Base-by-base conservation (phyloP, 2,329 filamentous ascomycete genomes). In the Trichophyton mentagrophytes region DNA sequence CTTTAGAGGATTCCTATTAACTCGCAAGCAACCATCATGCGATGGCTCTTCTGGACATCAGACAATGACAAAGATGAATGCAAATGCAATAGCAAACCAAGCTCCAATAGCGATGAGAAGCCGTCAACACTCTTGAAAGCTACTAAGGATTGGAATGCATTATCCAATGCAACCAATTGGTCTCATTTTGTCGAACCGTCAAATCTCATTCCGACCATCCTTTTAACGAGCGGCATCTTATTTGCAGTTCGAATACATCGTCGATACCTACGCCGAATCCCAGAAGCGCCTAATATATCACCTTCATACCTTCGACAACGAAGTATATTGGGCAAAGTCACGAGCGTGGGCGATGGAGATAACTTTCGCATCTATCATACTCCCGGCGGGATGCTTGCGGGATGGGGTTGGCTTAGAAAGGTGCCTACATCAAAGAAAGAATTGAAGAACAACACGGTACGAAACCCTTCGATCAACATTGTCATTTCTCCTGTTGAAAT, bases 321-420 rank as follows among this genome's bases (percentile, higher is more conserved):
- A 67, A 91, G 84, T 66, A 70, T 99, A 47, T 87, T 92, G 67
- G 93, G 93, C 13, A 82, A 82, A 64, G 93, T 97, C 47, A 96
- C 92, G 11, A 90, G 88, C 67, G 93, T 99, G 25, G 93, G 95
- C 47, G 93, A 99, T 79, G 95, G 90, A 3, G 93, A 99, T 74
- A 92, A 92, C 71, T 96, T 99, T 72, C 87, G 93, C 67, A 73
- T 99, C 56, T 99, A 87, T 72, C 93, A 99, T 73, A 97, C 90
- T 0, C 93, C 93, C 0, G 92, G 92, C n/a, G 93, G 93, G 9
- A 81, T 85, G 65, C 73, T 91, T 58, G 81, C 87, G 9, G 93
- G 93, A 59, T 99, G 93, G 93, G 90, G 88, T n/a, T 95, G 89
- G 90, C 69, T 93, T 65, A 86, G 90, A 68, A 85, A 76, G 62